These are phyloP conservation scores for Olyra latifolia DNA, from an alignment of 176 grass and related monocot genomes.

Conservation along the genomic window DNA sequence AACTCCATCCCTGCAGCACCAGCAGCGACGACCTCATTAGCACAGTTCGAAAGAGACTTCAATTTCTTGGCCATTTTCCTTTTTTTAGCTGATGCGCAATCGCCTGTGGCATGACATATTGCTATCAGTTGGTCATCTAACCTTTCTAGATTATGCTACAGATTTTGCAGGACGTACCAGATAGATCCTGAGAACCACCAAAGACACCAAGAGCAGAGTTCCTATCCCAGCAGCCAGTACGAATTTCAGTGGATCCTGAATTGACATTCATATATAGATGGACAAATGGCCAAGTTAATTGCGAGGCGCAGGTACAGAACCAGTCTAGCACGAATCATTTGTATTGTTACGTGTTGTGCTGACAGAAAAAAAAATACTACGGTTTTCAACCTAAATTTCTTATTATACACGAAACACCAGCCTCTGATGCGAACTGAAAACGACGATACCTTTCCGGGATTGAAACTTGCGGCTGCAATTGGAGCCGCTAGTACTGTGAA, in stretches of 20 bases:
- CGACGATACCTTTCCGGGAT: slow-evolving; percentile 57
- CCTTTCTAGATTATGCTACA: neutral
- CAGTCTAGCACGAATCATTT: neutral
- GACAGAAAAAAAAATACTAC: neutral
- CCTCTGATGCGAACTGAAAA: neutral
- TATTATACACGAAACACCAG: neutral
- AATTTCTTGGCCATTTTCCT: neutral
- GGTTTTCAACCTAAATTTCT: no score
- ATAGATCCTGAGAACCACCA: slow-evolving; percentile 88
- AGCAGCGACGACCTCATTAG: neutral
- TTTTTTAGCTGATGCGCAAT: neutral
- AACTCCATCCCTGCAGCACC: slow-evolving; percentile 82
- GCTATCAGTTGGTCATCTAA: neutral
- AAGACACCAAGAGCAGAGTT: slow-evolving; percentile 70
- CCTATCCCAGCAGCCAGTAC: slow-evolving; percentile 83
- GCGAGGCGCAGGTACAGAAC: neutral
- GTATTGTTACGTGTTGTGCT: neutral
- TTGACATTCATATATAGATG: neutral
- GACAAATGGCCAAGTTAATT: neutral
- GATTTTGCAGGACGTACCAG: slow-evolving; percentile 36
- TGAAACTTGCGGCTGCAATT: slow-evolving; percentile 86
- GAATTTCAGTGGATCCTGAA: slow-evolving; percentile 89
- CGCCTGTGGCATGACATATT: neutral
- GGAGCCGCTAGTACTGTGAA: slow-evolving; percentile 80
- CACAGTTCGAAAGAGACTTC: neutral